Evolutionary conservation across 2,329 filamentous ascomycete species (phyloP).

Genomic region (Fusarium duplospermum): DNA sequence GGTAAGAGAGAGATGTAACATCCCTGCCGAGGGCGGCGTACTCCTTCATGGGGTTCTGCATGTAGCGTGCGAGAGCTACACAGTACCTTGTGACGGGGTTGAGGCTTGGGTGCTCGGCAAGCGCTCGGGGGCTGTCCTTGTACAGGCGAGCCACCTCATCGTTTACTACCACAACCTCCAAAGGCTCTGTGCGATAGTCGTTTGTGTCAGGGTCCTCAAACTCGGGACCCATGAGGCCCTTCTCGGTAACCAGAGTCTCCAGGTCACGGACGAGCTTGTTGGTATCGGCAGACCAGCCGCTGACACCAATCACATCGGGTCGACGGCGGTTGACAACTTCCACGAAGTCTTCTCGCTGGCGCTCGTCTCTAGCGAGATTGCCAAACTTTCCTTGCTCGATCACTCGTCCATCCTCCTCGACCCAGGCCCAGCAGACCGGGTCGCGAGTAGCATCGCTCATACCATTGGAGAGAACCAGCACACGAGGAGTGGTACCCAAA

Average conservation of each 20-base stretch:
- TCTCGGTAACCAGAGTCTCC: constrained; percentile 80
- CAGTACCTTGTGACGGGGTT: constrained; percentile 87
- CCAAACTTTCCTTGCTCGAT: constrained; percentile 89
- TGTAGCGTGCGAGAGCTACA: constrained; percentile 86
- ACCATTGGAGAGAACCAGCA: constrained; percentile 88
- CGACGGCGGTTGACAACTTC: constrained; percentile 82
- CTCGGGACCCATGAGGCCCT: constrained; percentile 81
- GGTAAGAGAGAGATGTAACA: constrained; percentile 86
- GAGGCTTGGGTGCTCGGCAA: constrained; percentile 83
- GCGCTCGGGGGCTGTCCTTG: constrained; percentile 86
- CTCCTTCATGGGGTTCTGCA: constrained; percentile 96
- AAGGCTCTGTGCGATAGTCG: constrained; percentile 79
- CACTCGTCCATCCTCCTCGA: constrained; percentile 91
- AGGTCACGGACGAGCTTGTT: constrained; percentile 85
- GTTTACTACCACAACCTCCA: constrained; percentile 93
- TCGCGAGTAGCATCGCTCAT: constrained; percentile 79
- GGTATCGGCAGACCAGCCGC: constrained; percentile 89
- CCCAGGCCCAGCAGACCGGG: constrained; percentile 89
- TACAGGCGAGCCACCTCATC: constrained; percentile 98
- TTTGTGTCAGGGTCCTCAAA: constrained; percentile 83
- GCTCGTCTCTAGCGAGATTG: constrained; percentile 79
- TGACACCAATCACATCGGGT: constrained; percentile 90
- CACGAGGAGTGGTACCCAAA: constrained; percentile 86
- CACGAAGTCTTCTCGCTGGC: constrained; percentile 75
- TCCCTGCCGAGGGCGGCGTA: constrained; percentile 94